Base-by-base conservation (phyloP, 169 alveolate species). In the Miamiensis avidus region DNA sequence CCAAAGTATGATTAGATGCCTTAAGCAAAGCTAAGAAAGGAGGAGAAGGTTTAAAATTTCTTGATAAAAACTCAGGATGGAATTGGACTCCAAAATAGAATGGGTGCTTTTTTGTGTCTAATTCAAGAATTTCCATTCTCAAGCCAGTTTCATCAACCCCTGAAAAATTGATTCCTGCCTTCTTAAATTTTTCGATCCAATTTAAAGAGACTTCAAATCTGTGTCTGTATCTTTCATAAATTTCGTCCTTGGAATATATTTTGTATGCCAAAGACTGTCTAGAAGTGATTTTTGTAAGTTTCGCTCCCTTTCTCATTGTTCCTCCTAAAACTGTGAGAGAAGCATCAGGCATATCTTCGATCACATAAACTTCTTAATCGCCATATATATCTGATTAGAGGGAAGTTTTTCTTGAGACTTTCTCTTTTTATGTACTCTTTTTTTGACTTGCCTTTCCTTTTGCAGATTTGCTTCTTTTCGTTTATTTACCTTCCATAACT, bases 51-150 rank as follows among this genome's bases (percentile, higher is more conserved):
- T 81, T 91, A 86, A 96, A 93, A 73, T 98, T 98, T 76, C 96
- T 90, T 1, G 99, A 96, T 27, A 93, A 95, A 92, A 97, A 97
- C 92, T 98, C 99, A 28, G 99, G 99, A 89, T 98, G 99, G 93
- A 94, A 98, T 89, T 98, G 98, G 1, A 97, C 95, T 31, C 99
- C 98, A 26, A 98, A 89, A 93, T 94, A 98, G 93, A 95, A 98
- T 32, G 99, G 98, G 88, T 97, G 98, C 27, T 91, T 89, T 73
- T 94, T 34, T 65, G 1, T 15, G 26, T 4, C 25, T 27, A n/a
- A 79, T 64, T 49, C 34, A 34, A 15, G 76, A 33, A 98, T 91
- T 86, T 97, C 99, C 98, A 96, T 96, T 83, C 99, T 90, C 85
- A 91, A 92, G 29, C 97, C 97, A 72, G 93, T 89, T 25, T 89